A percentile compares a stretch with the other conserved stretches of the same genome.
Evolutionary conservation across 495 filamentous ascomycete genomes (phyloP).

Genomic region (Annulohypoxylon stygium): DNA sequence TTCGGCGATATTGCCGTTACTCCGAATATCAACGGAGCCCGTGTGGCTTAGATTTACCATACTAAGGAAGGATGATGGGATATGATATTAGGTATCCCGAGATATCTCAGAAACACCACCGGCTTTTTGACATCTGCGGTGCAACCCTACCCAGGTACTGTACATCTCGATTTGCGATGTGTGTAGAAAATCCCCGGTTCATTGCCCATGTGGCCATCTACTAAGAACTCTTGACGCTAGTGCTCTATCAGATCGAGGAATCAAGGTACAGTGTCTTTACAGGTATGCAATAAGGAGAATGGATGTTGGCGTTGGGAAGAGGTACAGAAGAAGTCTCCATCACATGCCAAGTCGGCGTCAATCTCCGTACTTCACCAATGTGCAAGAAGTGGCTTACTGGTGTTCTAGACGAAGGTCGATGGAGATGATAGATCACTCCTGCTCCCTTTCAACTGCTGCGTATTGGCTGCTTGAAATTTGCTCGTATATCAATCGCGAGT

Average conservation of each 20-base stretch:
- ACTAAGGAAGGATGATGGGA: constrained; percentile 1
- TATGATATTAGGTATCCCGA: constrained; percentile 5
- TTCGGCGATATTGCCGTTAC: constrained; percentile 3
- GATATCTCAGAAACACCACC: constrained; percentile 12
- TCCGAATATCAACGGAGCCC: background rate
- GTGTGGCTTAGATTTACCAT: background rate
- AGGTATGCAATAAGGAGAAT: constrained; percentile 1
- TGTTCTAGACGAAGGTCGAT: constrained; percentile 12
- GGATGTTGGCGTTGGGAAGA: constrained; percentile 3
- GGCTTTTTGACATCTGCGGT: constrained; percentile 11
- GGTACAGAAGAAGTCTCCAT: background rate
- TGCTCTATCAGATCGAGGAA: background rate
- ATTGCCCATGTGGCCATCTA: constrained; percentile 7
- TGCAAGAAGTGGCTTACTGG: background rate
- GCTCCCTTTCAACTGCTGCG: constrained; percentile 8
- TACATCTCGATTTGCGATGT: background rate
- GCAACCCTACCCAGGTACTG: constrained; percentile 16
- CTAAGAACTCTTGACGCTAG: background rate
- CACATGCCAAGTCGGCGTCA: constrained; percentile 1
- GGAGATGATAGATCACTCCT: background rate
- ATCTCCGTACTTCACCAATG: background rate
- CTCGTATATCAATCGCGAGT: constrained; percentile 2
- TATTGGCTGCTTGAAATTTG: background rate
- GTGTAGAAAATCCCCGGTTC: constrained; percentile 22
- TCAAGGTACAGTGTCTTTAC: background rate